Base-by-base conservation (phyloP, 176 grass and related monocot genomes). In the Zoysia japonica region DNA sequence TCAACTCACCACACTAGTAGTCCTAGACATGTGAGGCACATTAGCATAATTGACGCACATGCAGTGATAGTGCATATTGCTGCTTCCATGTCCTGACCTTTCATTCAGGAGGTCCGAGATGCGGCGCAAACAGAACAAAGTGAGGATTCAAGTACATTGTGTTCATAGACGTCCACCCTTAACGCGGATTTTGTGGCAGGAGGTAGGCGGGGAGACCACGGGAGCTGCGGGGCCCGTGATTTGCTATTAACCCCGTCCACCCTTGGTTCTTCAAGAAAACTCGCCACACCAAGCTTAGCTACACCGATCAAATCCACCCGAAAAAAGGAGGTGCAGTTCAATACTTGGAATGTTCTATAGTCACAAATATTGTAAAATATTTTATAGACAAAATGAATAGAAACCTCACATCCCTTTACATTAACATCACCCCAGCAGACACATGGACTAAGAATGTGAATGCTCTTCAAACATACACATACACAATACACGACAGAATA, bases 341-440 rank as follows among this genome's bases (percentile, higher is more conserved):
- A 49, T 68, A 20, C 52, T 40, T 17, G 17, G 60, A 17, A 71
- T 59, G 49, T 38, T 61, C 46, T 80, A 68, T 75, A 74, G 49
- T 54, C 69, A 83, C 48, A 59, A 59, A 68, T 43, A 45, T 46
- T 67, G 71, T 67, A 35, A 76, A 76, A 47, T 59, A 61, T 59
- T 36, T 50, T 75, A 11, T 43, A 16, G 71, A 68, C 41, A 52
- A 68, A 61, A 76, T 61, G 78, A 81, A 71, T 16, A 8, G 16
- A 77, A 77, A 77, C 44, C 43, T 40, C 53, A 60, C 41, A 61
- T 81, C 54, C 78, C 78, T 81, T 81, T 81, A 81, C 78, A 81
- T 81, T 71, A 81, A 59, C 54, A 49, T 81, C 61, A 81, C 42
- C 54, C 43, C 53, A 71, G 54, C 67, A 71, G 66, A 36, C 9